phyloP scores from a whole-genome alignment of 2,329 filamentous ascomycete species.

The Penicillium occitanis region DNA sequence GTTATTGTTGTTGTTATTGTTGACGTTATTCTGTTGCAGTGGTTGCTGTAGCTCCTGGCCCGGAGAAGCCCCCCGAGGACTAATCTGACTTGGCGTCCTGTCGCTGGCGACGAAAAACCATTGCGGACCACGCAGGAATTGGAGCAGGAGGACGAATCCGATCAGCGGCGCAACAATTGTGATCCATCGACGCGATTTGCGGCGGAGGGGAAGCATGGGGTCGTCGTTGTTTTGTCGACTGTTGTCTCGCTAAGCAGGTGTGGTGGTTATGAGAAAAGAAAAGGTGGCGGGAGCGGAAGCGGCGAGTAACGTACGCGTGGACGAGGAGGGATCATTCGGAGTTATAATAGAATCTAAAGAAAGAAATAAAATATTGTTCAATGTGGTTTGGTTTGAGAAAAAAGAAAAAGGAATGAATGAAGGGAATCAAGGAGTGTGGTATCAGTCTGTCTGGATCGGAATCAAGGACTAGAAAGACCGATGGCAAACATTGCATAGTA shows the following conservation, averaged over 20 bases:
- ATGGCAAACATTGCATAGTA: neutral
- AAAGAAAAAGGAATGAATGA: constrained; percentile 10
- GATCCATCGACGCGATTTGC: constrained; percentile 37
- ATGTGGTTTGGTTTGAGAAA: neutral
- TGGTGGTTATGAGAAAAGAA: neutral
- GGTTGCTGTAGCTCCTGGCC: constrained; percentile 50
- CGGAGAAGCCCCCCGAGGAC: constrained; percentile 36
- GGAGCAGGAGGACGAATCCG: constrained; percentile 54
- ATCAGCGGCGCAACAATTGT: constrained; percentile 56
- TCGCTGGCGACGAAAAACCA: constrained; percentile 12
- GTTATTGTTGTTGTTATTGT: neutral
- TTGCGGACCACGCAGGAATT: constrained; percentile 51
- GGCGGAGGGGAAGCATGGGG: constrained; percentile 47
- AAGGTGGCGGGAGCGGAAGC: constrained; percentile 12
- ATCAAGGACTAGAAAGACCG: constrained; percentile 7
- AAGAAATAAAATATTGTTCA: neutral
- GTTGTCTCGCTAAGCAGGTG: neutral
- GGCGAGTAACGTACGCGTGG: neutral
- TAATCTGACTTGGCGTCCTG: constrained; percentile 4
- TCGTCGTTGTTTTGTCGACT: neutral
- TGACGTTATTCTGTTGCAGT: neutral
- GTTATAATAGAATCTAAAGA: neutral
- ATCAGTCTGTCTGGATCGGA: neutral
- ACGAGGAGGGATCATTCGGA: neutral
- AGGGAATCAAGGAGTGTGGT: constrained; percentile 2